Conservation (phyloP, 345 rosid species). For the Capsella bursapastoris region DNA sequence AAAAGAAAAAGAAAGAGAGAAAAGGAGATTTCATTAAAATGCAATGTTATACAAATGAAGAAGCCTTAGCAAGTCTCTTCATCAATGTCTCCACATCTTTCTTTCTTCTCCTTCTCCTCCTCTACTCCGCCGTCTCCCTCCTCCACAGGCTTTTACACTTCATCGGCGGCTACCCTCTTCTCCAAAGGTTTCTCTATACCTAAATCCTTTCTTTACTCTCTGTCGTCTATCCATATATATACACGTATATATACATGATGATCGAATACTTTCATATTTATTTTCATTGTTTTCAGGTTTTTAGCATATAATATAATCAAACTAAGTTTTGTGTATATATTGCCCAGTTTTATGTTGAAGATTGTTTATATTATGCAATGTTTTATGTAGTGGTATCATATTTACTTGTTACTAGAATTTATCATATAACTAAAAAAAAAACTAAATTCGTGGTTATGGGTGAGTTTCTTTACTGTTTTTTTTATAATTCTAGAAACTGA, state of each 20-base stretch:
- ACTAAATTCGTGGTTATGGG: background rate
- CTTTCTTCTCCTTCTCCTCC: constrained; percentile 70
- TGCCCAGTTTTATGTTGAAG: background rate
- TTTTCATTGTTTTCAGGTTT: background rate
- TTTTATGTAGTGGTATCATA: background rate
- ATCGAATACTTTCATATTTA: no score
- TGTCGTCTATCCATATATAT: background rate
- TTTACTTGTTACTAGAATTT: background rate
- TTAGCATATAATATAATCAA: background rate
- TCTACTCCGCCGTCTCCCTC: constrained; percentile 63
- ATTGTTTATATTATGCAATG: background rate
- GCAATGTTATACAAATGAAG: constrained; percentile 71
- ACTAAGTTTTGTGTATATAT: background rate
- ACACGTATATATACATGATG: no score
- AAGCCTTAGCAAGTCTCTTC: constrained; percentile 76
- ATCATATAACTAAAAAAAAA: background rate
- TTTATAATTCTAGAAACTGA: background rate
- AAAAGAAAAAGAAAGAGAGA: constrained; percentile 43
- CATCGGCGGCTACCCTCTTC: constrained; percentile 64
- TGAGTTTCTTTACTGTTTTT: background rate
- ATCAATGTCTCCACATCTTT: constrained; percentile 70
- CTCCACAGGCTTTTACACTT: constrained; percentile 65
- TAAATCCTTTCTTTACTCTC: constrained; percentile 6
- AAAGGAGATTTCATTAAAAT: constrained; percentile 50
- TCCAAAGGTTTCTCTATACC: constrained; percentile 56